Base-by-base conservation (phyloP, 2,329 filamentous ascomycete species). In the Aphanoascus verrucosus region DNA sequence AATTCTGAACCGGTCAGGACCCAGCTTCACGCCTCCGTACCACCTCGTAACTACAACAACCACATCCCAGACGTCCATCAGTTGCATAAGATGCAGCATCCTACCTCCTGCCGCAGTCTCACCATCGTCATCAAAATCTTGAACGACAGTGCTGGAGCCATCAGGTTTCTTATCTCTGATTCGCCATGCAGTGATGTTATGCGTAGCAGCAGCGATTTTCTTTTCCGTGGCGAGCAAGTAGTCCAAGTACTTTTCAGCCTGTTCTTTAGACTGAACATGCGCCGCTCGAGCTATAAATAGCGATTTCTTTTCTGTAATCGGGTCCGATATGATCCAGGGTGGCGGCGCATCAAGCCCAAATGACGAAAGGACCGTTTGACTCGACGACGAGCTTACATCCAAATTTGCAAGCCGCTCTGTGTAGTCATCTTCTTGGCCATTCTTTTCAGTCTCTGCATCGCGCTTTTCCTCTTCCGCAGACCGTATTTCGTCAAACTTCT, bases 71-170 rank as follows among this genome's bases (percentile, higher is more conserved):
- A 94, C 77, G 64, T 90, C 87, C 87, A 96, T 96, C 57, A 95
- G 72, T 73, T 96, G 89, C 83, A 98, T 85, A 31, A 98, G 74
- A 71, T 94, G 88, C 56, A 97, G 70, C 64, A 98, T 70, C 41
- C 93, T 78, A 0, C 85, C 83, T 0, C 93, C 93, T 0, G 93
- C 93, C 5, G 93, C 93, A 23, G 86, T 86, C 76, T 98, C 93
- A 1, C 93, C 93, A 67, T 98, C 93, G 63, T 98, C 93, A 63
- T 98, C 87, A 65, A 85, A 96, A 69, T 98, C 93, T 68, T 97
- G 90, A 60, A 84, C 88, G 28, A 73, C 72, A 49, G 77, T 77
- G 54, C 74, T 77, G 4, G 73, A 58, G 14, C 48, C 47, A 28
- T 52, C 48, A 52, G 56, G 63, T 20, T 57, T 54, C 53, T 57